phyloP scores from a whole-genome alignment of 305 asterid species.

The Galium porrigens region DNA sequence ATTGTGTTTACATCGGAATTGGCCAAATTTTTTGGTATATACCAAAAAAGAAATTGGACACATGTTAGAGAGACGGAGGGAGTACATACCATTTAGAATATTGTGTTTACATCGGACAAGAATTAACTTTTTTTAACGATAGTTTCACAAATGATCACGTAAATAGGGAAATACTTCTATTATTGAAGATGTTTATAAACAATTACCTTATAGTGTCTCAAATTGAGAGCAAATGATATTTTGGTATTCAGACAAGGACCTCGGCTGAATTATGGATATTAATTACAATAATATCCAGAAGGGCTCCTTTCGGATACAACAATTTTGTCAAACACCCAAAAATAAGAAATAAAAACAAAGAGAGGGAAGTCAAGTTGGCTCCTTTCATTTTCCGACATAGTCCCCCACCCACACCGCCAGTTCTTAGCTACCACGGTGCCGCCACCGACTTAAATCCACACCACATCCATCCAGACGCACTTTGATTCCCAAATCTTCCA shows the following conservation, averaged over 20 bases:
- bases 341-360: background rate
- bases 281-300: background rate
- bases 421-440: background rate
- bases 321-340: background rate
- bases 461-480: background rate
- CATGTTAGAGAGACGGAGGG: too few species aligned
- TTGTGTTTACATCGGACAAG: too few species aligned
- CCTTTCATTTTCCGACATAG: background rate
- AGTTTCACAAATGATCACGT: too few species aligned
- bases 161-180: too few species aligned
- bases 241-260: background rate
- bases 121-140: too few species aligned
- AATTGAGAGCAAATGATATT: background rate
- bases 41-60: too few species aligned
- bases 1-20: too few species aligned
- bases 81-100: too few species aligned
- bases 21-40: too few species aligned
- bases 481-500: background rate
- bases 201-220: background rate
- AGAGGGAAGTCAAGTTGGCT: constrained; percentile 14
- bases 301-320: background rate
- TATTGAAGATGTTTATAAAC: too few species aligned
- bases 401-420: background rate
- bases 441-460: background rate
- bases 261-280: background rate